Evolutionary conservation across 495 filamentous ascomycete species (phyloP), one percentile per base, ranked within the genome.

Genomic region (Podospora sp.): DNA sequence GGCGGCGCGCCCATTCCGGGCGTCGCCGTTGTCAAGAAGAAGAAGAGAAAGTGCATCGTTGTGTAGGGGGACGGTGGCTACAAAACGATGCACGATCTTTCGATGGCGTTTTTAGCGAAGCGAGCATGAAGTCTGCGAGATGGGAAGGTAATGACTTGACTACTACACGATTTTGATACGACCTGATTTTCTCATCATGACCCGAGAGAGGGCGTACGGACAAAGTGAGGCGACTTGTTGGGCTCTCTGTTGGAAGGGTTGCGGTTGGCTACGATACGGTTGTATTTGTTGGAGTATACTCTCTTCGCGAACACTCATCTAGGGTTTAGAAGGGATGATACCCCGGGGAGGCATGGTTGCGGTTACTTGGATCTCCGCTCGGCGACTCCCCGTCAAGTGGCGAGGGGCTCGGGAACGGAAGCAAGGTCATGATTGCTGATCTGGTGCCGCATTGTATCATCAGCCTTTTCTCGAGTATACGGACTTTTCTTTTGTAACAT

Each of bases 31-130:
- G 68, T 73, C 75, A 80, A 81, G 72, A 84, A 80, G 80, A 88
- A 86, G 83, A 95, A 92, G 86, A 91, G 74, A 64, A 74, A 71
- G 69, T 77, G 75, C 58, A 56, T 52, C 50, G 55, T 75, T 61
- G 66, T 75, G 20, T 70, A 65, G 62, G 36, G 53, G 27, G 26
- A 36, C 26, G 20, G 50, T 12, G 62, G 49, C 18, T 18, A n/a
- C n/a, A 20, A 35, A 12, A 46, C 16, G 29, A 33, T 46, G 40
- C 4, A 46, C 11, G 9, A 46, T 46, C 40, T 57, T 20, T 57
- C 26, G 53, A 25, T 26, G n/a, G 53, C 53, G 53, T 57, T 57
- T 46, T 46, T 21, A 57, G 53, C 53, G 53, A 56, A 33, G 56
- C 35, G 63, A 65, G 64, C 65, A 16, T 27, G 61, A 40, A 49